phyloP scores from a whole-genome alignment of 164 flowering plant species.

The Annona cherimola region DNA sequence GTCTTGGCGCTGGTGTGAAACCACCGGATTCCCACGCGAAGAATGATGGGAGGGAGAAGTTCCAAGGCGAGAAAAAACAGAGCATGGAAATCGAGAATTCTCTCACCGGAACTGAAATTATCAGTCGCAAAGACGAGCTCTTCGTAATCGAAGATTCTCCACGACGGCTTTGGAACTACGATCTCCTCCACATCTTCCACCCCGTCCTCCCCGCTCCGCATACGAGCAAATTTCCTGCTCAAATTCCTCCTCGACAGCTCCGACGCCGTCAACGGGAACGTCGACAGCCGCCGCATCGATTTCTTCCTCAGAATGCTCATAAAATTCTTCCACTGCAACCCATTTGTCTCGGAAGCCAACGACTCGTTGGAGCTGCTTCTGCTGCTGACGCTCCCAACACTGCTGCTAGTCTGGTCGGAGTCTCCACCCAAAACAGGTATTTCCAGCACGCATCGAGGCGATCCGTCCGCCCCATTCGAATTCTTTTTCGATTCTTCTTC shows the following conservation, averaged over 20 bases:
- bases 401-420: conserved; percentile 41
- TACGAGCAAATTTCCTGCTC: conserved; percentile 34
- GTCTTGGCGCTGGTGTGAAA: no score
- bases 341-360: conserved; percentile 13
- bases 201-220: conserved; percentile 34
- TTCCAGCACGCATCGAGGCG: conserved; percentile 66
- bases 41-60: no score
- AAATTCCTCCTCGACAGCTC: conserved; percentile 43
- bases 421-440: conserved; percentile 31
- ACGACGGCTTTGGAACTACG: conserved; percentile 44
- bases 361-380: not conserved
- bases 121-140: conserved; percentile 77
- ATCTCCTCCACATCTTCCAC: conserved; percentile 22
- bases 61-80: not conserved
- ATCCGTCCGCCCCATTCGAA: conserved; percentile 5
- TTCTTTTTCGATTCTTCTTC: not conserved
- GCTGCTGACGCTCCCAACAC: conserved; percentile 7
- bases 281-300: conserved; percentile 47
- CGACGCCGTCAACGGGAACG: conserved; percentile 39
- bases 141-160: conserved; percentile 53
- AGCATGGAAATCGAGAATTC: not conserved
- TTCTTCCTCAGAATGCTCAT: conserved; percentile 45
- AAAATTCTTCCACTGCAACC: conserved; percentile 49
- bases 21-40: no score
- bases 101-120: conserved; percentile 64